Conservation (phyloP, 768 basidiomycete species). For the Rhodotorula paludigena region DNA sequence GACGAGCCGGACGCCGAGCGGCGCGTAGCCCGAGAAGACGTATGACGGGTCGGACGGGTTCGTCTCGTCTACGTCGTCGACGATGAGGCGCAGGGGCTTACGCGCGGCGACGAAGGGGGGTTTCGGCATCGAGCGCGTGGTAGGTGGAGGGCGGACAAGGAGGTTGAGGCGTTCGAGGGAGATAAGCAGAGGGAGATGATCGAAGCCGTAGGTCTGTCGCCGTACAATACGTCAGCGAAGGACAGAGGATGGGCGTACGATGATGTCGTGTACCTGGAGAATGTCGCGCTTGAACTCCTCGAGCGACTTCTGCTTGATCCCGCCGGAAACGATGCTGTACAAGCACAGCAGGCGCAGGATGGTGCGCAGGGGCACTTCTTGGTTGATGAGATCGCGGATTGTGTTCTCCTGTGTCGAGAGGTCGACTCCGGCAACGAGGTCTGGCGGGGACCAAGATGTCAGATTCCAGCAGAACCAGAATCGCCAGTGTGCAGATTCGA, state of each 20-base stretch:
- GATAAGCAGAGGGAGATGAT: slow-evolving; percentile 52
- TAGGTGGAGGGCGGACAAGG: slow-evolving; percentile 57
- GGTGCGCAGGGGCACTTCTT: slow-evolving; percentile 73
- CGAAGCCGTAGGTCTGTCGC: slow-evolving; percentile 63
- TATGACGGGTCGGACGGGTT: slow-evolving; percentile 87
- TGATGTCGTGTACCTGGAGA: slow-evolving; percentile 77
- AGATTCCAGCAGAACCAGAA: not conserved
- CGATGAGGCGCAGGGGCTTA: slow-evolving; percentile 81
- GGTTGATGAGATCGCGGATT: slow-evolving; percentile 85
- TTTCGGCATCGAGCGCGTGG: slow-evolving; percentile 54
- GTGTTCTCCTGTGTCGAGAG: slow-evolving; percentile 69
- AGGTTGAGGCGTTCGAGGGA: slow-evolving; percentile 47
- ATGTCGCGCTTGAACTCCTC: slow-evolving; percentile 88
- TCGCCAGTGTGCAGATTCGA: not conserved
- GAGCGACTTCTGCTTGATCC: slow-evolving; percentile 77
- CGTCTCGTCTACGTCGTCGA: slow-evolving; percentile 66
- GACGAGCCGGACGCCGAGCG: slow-evolving; percentile 81
- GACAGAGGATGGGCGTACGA: slow-evolving; percentile 43
- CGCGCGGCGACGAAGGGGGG: slow-evolving; percentile 68
- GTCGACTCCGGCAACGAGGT: slow-evolving; percentile 91
- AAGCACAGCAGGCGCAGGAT: slow-evolving; percentile 78
- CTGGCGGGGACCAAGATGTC: slow-evolving; percentile 49
- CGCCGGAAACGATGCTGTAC: slow-evolving; percentile 73
- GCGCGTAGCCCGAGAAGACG: slow-evolving; percentile 95
- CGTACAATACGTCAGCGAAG: slow-evolving; percentile 53